phyloP scores from a whole-genome alignment of 371 early-diverging fungal genomes.

The Batkoa obscura region DNA sequence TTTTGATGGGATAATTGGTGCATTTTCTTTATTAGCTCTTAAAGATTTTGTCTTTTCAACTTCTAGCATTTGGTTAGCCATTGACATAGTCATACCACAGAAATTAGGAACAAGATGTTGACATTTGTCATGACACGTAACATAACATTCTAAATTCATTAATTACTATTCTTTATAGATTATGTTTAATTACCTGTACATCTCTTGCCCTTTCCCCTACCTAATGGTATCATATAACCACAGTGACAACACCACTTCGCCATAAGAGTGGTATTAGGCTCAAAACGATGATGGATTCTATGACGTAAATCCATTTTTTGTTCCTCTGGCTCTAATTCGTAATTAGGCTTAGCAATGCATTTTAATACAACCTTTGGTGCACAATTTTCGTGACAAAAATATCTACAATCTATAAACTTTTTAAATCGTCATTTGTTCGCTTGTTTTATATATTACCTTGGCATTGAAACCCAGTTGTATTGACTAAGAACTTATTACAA shows the following conservation, averaged over 20 bases:
- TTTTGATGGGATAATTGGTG: too few relatives aligned
- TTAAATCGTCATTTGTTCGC: too few relatives aligned
- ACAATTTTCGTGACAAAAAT: conserved; percentile 87
- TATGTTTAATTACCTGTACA: conserved; percentile 39
- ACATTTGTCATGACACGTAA: conserved; percentile 71
- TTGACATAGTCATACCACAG: conserved; percentile 75
- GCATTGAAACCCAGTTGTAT: conserved; percentile 71
- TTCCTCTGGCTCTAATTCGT: conserved; percentile 14
- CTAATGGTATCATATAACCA: conserved; percentile 79
- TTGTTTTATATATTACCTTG: too few relatives aligned
- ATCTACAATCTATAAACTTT: conserved; percentile 82
- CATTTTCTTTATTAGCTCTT: too few relatives aligned
- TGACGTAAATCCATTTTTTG: conserved; percentile 14
- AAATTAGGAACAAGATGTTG: conserved; percentile 70
- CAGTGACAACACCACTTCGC: conserved; percentile 96
- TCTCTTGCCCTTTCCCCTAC: neutral
- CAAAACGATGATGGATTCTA: conserved; percentile 86
- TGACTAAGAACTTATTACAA: conserved; percentile 77
- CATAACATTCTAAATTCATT: conserved; percentile 37
- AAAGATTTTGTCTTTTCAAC: too few relatives aligned
- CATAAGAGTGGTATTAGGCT: conserved; percentile 45
- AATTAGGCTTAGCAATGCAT: conserved; percentile 66
- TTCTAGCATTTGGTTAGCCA: too few relatives aligned
- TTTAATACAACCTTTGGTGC: conserved; percentile 61
- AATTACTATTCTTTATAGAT: conserved; percentile 23